These are phyloP conservation scores for Schizophyllum amplum DNA, from an alignment of 1,284 basidiomycete genomes.

Conservation along the genomic window DNA sequence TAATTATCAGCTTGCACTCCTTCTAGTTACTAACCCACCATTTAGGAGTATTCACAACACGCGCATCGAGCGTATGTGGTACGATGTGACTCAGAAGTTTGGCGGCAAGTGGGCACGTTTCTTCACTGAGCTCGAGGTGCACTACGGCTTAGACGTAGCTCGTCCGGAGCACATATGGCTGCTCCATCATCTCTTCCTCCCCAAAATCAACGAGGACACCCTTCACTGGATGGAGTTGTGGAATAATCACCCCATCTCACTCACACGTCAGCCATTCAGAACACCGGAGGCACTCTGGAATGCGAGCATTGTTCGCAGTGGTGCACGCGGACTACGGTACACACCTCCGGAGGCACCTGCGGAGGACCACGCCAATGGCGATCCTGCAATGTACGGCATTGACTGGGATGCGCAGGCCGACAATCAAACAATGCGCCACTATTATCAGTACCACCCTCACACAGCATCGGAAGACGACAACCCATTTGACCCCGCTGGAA, in stretches of 20 bases:
- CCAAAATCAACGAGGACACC: conserved; percentile 17
- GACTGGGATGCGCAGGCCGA: too few relatives aligned
- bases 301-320: too few relatives aligned
- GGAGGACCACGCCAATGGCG: too few relatives aligned
- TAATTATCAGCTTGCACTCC: not conserved
- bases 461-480: too few relatives aligned
- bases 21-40: not conserved
- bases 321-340: too few relatives aligned
- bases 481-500: too few relatives aligned
- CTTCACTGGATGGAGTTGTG: conserved; percentile 16
- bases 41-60: conserved; percentile 18
- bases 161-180: conserved; percentile 20
- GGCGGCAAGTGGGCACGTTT: conserved; percentile 16
- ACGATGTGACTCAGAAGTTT: conserved; percentile 18
- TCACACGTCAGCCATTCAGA: too few relatives aligned
- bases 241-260: conserved; percentile 23
- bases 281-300: too few relatives aligned
- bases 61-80: conserved; percentile 21
- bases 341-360: too few relatives aligned
- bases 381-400: too few relatives aligned
- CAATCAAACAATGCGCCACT: too few relatives aligned
- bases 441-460: too few relatives aligned
- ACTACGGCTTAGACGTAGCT: conserved; percentile 17
- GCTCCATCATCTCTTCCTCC: conserved; percentile 20
- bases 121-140: conserved; percentile 16